Conservation (phyloP, 2,329 filamentous ascomycete species). For the Pseudogymnoascus sp. region DNA sequence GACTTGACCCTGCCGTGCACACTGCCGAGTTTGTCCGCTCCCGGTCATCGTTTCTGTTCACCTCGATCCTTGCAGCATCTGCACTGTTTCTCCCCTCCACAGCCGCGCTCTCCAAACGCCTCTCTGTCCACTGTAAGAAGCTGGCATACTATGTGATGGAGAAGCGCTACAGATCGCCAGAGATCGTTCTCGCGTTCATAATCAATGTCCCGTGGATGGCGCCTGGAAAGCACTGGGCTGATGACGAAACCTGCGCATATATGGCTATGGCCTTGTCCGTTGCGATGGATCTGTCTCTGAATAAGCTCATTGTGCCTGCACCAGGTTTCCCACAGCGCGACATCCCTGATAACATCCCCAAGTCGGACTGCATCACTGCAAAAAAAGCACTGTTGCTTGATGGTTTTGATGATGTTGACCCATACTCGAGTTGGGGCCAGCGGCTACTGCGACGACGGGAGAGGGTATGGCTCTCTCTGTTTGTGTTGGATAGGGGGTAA, state of each 20-base stretch:
- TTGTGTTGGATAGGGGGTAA: conserved; percentile 62
- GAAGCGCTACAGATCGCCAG: conserved; percentile 57
- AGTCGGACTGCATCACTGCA: conserved; percentile 61
- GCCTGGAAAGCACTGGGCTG: conserved; percentile 56
- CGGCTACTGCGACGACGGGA: conserved; percentile 57
- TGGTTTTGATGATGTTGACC: conserved; percentile 56
- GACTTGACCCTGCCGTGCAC: conserved; percentile 59
- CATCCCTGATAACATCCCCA: conserved; percentile 42
- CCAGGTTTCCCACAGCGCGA: conserved; percentile 37
- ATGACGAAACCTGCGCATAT: conserved; percentile 65
- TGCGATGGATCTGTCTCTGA: conserved; percentile 59
- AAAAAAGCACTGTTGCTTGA: conserved; percentile 58
- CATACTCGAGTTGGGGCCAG: conserved; percentile 50
- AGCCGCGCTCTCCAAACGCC: conserved; percentile 54
- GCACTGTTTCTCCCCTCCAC: conserved; percentile 58
- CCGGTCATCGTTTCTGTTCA: conserved; percentile 63
- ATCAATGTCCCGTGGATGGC: conserved; percentile 70
- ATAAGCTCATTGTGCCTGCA: conserved; percentile 58
- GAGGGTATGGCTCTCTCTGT: conserved; percentile 62
- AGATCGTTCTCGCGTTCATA: conserved; percentile 68
- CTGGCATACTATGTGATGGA: conserved; percentile 55
- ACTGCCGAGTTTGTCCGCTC: conserved; percentile 56
- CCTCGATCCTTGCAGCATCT: conserved; percentile 60
- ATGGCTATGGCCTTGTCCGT: conserved; percentile 62
- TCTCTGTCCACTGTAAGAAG: conserved; percentile 55